These are phyloP conservation scores for Mycena amicta DNA, from an alignment of 768 basidiomycete species.

Conservation along the genomic window DNA sequence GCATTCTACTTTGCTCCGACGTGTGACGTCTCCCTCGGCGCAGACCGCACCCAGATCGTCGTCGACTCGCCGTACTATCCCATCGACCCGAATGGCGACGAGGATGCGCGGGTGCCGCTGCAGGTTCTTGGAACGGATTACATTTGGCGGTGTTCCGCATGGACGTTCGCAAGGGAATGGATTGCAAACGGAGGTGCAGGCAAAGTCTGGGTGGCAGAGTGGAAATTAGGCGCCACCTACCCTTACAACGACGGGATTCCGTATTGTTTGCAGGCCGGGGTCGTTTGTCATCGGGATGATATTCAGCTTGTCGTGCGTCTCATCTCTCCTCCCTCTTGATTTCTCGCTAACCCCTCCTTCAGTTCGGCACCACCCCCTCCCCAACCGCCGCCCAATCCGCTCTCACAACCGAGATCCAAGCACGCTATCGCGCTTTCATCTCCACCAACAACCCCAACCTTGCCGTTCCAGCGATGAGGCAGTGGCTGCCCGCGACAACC, in stretches of 20 bases:
- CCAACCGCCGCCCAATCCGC: constrained; percentile 59
- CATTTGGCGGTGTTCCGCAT: constrained; percentile 68
- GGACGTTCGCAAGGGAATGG: constrained; percentile 74
- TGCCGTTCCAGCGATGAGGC: too few relatives aligned
- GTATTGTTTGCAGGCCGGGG: constrained; percentile 56
- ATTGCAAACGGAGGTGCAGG: constrained; percentile 52
- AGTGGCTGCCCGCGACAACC: constrained; percentile 57
- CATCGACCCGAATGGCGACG: constrained; percentile 29
- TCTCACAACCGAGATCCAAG: constrained; percentile 65
- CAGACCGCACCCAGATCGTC: constrained; percentile 44
- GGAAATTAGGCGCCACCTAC: constrained; percentile 68
- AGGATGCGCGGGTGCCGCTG: constrained; percentile 59
- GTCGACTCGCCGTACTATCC: constrained; percentile 51
- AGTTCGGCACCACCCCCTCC: constrained; percentile 58
- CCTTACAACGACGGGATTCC: constrained; percentile 58
- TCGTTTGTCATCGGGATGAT: constrained; percentile 81
- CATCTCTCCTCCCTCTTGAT: not conserved
- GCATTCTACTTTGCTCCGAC: constrained; percentile 38
- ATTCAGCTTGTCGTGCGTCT: constrained; percentile 61
- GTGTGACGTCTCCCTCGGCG: constrained; percentile 49
- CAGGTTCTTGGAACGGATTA: constrained; percentile 67
- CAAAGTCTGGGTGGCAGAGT: constrained; percentile 64
- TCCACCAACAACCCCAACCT: constrained; percentile 63
- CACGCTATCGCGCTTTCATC: constrained; percentile 68
- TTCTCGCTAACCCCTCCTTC: not conserved